Evolutionary conservation across 768 basidiomycete species (phyloP).

Genomic region (Rhodotorula paludigena): DNA sequence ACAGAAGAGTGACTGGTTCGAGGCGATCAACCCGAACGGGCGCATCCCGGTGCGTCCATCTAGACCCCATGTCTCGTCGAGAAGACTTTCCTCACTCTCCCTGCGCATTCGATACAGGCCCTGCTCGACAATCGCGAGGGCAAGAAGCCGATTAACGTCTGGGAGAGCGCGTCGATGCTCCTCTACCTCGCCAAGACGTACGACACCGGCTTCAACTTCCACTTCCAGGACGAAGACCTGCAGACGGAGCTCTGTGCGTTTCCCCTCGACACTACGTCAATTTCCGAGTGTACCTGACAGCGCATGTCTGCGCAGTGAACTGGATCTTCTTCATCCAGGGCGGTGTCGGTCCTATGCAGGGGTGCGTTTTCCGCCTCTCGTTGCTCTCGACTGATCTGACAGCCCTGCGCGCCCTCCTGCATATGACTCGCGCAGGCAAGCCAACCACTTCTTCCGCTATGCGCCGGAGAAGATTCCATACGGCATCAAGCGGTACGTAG

Average conservation of each 20-base stretch:
- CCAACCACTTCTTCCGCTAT: conserved; percentile 41
- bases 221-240: conserved; percentile 27
- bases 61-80: conserved; percentile 1
- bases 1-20: conserved; percentile 30
- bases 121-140: conserved; percentile 34
- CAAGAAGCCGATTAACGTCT: conserved; percentile 37
- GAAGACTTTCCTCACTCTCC: neutral
- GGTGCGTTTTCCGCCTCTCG: neutral
- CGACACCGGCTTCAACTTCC: conserved; percentile 30
- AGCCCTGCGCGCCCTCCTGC: neutral
- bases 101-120: conserved; percentile 35
- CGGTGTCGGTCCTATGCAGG: conserved; percentile 35
- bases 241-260: conserved; percentile 11
- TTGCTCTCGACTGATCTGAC: neutral
- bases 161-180: conserved; percentile 16
- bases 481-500: conserved; percentile 28
- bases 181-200: conserved; percentile 33
- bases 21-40: conserved; percentile 30
- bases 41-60: conserved; percentile 2
- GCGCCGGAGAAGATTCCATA: conserved; percentile 41
- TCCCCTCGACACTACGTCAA: no score
- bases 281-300: no score
- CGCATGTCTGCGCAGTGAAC: neutral
- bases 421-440: conserved; percentile 1
- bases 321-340: conserved; percentile 25